Conservation (phyloP, 2,329 filamentous ascomycete species). For the Emmonsiellopsis sp. region DNA sequence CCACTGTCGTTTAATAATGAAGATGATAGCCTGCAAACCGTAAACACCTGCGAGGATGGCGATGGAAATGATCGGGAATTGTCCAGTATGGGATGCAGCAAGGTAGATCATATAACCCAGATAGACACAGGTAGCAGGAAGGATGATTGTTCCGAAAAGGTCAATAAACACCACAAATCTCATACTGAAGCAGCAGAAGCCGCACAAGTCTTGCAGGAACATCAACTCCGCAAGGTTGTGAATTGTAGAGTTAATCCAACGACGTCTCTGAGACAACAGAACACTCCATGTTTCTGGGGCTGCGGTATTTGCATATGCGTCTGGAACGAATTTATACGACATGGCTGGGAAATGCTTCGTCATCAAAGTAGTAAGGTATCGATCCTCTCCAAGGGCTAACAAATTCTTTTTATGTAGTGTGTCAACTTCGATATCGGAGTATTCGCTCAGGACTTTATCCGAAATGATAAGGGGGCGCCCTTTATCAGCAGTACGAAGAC, state of each 20-base stretch:
- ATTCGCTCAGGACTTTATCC: slow-evolving; percentile 78
- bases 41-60: slow-evolving; percentile 86
- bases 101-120: slow-evolving; percentile 79
- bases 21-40: slow-evolving; percentile 90
- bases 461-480: slow-evolving; percentile 91
- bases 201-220: slow-evolving; percentile 85
- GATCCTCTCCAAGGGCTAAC: slow-evolving; percentile 88
- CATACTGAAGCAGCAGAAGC: slow-evolving; percentile 99
- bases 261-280: slow-evolving; percentile 89
- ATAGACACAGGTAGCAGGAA: slow-evolving; percentile 81
- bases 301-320: slow-evolving; percentile 87
- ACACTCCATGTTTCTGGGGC: slow-evolving; percentile 93
- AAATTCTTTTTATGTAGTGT: slow-evolving; percentile 94
- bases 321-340: slow-evolving; percentile 91
- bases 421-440: slow-evolving; percentile 80
- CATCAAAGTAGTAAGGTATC: slow-evolving; percentile 94
- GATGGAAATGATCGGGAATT: slow-evolving; percentile 79
- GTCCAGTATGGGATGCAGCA: slow-evolving; percentile 58
- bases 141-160: slow-evolving; percentile 82
- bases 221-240: slow-evolving; percentile 92
- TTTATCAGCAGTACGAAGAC: slow-evolving; percentile 84
- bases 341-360: slow-evolving; percentile 93
- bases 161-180: slow-evolving; percentile 93
- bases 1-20: slow-evolving; percentile 95
- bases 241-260: slow-evolving; percentile 99